Evolutionary conservation across 192 early-diverging fungal species (phyloP).

Genomic region (Linnemannia elongata): DNA sequence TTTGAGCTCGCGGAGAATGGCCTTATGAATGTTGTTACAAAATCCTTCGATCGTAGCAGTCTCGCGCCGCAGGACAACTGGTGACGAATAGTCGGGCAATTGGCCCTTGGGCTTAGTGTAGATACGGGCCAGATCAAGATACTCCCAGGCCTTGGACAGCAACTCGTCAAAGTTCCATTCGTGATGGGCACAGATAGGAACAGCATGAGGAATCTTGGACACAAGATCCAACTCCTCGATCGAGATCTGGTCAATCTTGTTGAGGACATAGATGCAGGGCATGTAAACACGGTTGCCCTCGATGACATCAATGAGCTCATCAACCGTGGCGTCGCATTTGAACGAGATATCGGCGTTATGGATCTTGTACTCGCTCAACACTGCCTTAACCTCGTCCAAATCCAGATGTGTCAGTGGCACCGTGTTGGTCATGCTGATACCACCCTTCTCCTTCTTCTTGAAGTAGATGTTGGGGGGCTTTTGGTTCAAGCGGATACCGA

Average conservation of each 20-base stretch:
- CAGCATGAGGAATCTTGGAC: slow-evolving; percentile 97
- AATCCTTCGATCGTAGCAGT: slow-evolving; percentile 86
- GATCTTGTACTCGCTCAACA: slow-evolving; percentile 95
- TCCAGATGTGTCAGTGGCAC: slow-evolving; percentile 91
- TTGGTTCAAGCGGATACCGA: slow-evolving; percentile 98
- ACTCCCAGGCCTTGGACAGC: slow-evolving; percentile 85
- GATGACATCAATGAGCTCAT: slow-evolving; percentile 98
- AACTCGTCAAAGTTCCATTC: slow-evolving; percentile 99
- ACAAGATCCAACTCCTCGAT: slow-evolving; percentile 96
- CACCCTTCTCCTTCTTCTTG: slow-evolving; percentile 99
- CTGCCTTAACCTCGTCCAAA: slow-evolving; percentile 92
- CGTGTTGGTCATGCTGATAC: slow-evolving; percentile 94
- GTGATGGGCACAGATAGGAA: slow-evolving; percentile 84
- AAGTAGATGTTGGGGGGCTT: slow-evolving; percentile 95
- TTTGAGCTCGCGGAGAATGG: slow-evolving; percentile 92
- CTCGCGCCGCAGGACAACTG: slow-evolving; percentile 88
- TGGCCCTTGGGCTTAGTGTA: slow-evolving; percentile 95
- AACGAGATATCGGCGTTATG: slow-evolving; percentile 97
- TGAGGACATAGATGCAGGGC: slow-evolving; percentile 95
- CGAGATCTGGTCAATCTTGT: slow-evolving; percentile 99
- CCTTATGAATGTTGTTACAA: slow-evolving; percentile 97
- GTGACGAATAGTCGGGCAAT: slow-evolving; percentile 94
- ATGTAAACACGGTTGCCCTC: slow-evolving; percentile 97
- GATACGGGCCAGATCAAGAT: slow-evolving; percentile 55
- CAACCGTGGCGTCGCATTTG: slow-evolving; percentile 93